phyloP scores from a whole-genome alignment of 2,329 filamentous ascomycete species.

The Colletotrichum magnum region DNA sequence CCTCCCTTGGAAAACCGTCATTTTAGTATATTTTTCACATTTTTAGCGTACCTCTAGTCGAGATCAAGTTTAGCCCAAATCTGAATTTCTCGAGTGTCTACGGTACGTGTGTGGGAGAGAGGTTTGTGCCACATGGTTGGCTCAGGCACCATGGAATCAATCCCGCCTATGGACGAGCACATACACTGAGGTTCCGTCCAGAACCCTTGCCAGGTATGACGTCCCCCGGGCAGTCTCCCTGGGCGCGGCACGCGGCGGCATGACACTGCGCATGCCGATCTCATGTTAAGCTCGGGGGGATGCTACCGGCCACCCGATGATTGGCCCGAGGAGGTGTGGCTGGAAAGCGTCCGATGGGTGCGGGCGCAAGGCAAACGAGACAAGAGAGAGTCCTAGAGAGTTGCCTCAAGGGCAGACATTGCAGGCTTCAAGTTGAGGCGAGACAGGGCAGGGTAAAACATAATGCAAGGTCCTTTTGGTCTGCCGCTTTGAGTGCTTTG shows the following conservation, averaged over 20 bases:
- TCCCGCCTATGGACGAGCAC: too few species aligned
- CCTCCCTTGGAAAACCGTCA: too few species aligned
- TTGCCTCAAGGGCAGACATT: too few species aligned
- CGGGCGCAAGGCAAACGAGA: background rate
- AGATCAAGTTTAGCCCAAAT: too few species aligned
- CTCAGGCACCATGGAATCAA: slow-evolving; percentile 45
- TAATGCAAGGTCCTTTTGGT: too few species aligned
- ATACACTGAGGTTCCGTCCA: slow-evolving; percentile 46
- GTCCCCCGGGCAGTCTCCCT: slow-evolving; percentile 60
- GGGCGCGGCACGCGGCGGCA: slow-evolving; percentile 55
- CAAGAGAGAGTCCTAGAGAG: background rate
- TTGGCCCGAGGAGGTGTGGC: background rate
- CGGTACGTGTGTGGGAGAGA: background rate
- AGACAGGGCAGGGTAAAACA: too few species aligned
- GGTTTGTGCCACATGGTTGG: slow-evolving; percentile 65
- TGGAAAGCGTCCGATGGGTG: too few species aligned
- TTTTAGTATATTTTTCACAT: too few species aligned
- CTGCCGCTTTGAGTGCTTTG: too few species aligned
- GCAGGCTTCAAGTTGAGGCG: too few species aligned
- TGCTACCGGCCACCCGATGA: background rate
- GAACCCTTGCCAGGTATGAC: slow-evolving; percentile 62
- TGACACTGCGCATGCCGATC: slow-evolving; percentile 44
- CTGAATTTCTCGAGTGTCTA: too few species aligned
- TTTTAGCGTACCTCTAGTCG: too few species aligned
- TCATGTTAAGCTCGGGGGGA: slow-evolving; percentile 16